Conservation (phyloP, 768 basidiomycete genomes). For the Porphyrellus cyaneotinctus region DNA sequence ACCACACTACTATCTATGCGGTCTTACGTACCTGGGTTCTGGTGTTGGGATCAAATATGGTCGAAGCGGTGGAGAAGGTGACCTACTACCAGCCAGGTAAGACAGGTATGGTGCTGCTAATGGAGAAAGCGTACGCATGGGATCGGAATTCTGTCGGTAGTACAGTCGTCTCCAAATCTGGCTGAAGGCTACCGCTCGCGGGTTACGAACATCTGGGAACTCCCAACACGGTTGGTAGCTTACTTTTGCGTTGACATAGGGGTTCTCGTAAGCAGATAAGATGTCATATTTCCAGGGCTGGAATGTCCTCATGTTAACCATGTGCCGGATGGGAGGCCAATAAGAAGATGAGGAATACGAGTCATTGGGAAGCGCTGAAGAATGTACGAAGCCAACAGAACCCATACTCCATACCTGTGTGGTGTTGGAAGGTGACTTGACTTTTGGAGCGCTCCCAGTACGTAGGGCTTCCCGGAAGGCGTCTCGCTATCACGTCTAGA, state of each 20-base stretch:
- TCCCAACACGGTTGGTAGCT: conserved; percentile 3
- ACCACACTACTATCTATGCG: background rate
- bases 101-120: background rate
- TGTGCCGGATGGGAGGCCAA: background rate
- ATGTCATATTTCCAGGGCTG: conserved; percentile 34
- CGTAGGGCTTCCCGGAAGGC: conserved; percentile 2
- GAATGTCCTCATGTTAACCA: conserved; percentile 12
- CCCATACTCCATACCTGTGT: conserved; percentile 27
- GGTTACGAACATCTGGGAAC: background rate
- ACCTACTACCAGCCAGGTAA: conserved; percentile 10
- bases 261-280: conserved; percentile 26
- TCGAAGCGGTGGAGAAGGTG: conserved; percentile 18
- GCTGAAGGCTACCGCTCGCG: conserved; percentile 1
- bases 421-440: conserved; percentile 29
- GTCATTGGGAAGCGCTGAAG: background rate
- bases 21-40: conserved; percentile 26
- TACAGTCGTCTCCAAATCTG: conserved; percentile 5
- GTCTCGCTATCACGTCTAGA: conserved; percentile 4
- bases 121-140: conserved; percentile 17
- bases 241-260: conserved; percentile 17
- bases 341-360: background rate
- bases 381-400: background rate
- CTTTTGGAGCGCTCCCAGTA: conserved; percentile 11
- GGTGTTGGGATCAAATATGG: conserved; percentile 28
- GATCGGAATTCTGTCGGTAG: conserved; percentile 26